Evolutionary conservation across 2,329 filamentous ascomycete species (phyloP), one percentile per base, ranked within the genome.

Genomic region (Allantophomopsis cytisporea): DNA sequence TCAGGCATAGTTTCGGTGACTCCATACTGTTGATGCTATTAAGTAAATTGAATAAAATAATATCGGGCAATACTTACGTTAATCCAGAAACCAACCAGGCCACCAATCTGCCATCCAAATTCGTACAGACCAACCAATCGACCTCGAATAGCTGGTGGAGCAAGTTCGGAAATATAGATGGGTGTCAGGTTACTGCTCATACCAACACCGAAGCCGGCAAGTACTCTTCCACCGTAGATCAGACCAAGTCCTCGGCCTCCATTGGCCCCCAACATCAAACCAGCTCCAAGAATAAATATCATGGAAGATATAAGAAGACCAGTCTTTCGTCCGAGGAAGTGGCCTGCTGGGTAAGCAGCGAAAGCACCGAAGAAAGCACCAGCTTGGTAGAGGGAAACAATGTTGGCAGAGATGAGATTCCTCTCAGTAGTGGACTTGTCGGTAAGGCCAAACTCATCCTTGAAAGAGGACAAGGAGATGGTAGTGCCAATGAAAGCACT

Each of bases 301-400:
- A 69, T 39, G 2, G 68, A 60, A 54, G 78, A 81, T 36, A 76
- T 46, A 45, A 76, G 61, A 2, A 88, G 64, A 16, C 74, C 79
- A 53, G 66, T 71, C 50, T 73, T 73, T 16, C 83, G 71, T 20
- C 83, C 83, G 45, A 80, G 62, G 54, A 71, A 83, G 62, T 80
- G 76, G 21, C 71, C 76, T 28, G 73, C 69, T 7, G 64, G 67
- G 48, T 82, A 87, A 41, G 76, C 80, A 43, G 72, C 69, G 32
- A 86, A 61, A n/a, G 78, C 74, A 38, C 84, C 84, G 49, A 89
- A 88, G 63, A 91, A 88, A 43, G 83, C 83, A 43, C 83, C 83
- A 8, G 83, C 84, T 59, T 89, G 84, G 61, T 85, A 88, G 39
- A 81, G 73, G 18, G 80, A 86, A 38, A 87, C 83, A 44, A 88